Evolutionary conservation across 225 moss, liverwort and hornwort species (phyloP).

Genomic region (Anthoceros angustus): DNA sequence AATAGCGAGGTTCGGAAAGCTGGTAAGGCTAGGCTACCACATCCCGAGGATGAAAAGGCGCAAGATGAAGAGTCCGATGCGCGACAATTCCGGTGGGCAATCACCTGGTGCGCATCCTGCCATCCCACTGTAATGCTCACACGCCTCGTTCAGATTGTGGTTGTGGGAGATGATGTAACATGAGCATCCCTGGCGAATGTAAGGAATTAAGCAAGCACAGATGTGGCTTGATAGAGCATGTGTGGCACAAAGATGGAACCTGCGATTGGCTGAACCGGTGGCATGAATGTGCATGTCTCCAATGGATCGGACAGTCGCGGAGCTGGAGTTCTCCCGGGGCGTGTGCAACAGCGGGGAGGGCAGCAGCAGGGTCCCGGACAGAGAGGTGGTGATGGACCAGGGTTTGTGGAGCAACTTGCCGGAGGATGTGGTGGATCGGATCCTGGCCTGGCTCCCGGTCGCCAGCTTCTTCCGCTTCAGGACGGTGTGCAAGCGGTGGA

Average conservation of each 20-base stretch:
- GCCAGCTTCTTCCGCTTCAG: conserved; percentile 51
- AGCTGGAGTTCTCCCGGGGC: neutral
- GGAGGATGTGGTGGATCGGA: conserved; percentile 47
- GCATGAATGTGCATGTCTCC: neutral
- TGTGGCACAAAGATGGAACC: neutral
- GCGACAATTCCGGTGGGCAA: neutral
- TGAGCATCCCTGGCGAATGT: neutral
- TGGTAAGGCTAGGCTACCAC: too few relatives aligned
- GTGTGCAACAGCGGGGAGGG: conserved; percentile 2
- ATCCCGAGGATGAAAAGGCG: neutral
- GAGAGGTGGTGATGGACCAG: conserved; percentile 20
- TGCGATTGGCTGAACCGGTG: neutral
- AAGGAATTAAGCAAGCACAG: neutral
- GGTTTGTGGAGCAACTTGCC: conserved; percentile 37
- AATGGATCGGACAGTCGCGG: conserved; percentile 1
- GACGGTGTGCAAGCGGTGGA: conserved; percentile 65
- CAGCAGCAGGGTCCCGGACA: neutral
- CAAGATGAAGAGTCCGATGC: neutral
- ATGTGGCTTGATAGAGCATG: neutral
- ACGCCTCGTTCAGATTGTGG: neutral
- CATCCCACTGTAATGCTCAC: neutral
- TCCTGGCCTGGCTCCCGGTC: conserved; percentile 58
- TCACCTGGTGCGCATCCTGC: neutral
- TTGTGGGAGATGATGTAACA: neutral
- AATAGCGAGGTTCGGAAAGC: too few relatives aligned